Evolutionary conservation across 2,329 filamentous ascomycete species (phyloP).

Genomic region (Bipolaris bicolor): DNA sequence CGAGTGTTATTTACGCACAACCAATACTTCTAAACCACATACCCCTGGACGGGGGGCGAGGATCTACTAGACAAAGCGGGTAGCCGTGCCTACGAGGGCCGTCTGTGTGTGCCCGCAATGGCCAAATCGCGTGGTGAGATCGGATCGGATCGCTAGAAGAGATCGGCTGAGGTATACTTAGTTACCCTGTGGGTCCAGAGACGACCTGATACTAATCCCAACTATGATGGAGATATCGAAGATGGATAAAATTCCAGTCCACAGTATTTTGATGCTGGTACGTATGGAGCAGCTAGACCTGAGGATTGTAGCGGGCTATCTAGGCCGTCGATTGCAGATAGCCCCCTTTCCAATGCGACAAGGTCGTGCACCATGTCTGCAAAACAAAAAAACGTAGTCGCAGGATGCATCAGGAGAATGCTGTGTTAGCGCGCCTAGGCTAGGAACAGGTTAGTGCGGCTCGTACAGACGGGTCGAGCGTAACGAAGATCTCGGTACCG

Average conservation of each 20-base stretch:
- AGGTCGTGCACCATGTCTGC: neutral
- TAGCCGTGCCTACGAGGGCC: conserved; percentile 1
- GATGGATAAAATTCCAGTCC: neutral
- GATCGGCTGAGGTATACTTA: neutral
- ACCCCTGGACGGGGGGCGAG: conserved; percentile 4
- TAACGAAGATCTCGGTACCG: conserved; percentile 9
- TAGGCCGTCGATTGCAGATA: neutral
- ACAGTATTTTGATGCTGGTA: neutral
- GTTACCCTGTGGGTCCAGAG: neutral
- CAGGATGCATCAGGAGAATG: conserved; percentile 1
- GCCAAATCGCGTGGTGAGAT: neutral
- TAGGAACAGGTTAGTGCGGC: conserved; percentile 13
- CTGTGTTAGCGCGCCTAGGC: conserved; percentile 1
- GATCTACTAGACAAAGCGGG: neutral
- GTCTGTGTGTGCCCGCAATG: neutral
- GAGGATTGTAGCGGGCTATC: neutral
- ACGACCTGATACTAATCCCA: neutral
- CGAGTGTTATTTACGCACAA: neutral
- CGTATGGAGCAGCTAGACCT: no score
- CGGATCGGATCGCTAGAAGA: neutral
- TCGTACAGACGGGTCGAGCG: neutral
- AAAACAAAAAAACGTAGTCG: conserved; percentile 9
- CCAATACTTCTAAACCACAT: neutral
- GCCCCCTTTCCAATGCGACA: neutral
- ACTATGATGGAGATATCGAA: neutral